A percentile compares a stretch with the other conserved stretches of the same genome.
These are phyloP conservation scores for Cryptococcus sp. DNA, from an alignment of 1,284 basidiomycete genomes.

Conservation along the genomic window DNA sequence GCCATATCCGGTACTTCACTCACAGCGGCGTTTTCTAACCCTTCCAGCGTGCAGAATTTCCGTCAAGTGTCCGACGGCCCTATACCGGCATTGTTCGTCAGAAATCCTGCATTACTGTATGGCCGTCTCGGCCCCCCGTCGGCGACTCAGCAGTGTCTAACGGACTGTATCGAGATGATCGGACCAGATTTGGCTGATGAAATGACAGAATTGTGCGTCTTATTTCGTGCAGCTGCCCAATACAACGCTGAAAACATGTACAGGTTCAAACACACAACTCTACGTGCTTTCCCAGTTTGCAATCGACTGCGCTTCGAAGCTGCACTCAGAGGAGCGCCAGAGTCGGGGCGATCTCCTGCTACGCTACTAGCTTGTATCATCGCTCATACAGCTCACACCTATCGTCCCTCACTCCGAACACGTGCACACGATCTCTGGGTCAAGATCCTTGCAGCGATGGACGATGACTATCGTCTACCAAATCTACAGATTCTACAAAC, in stretches of 20 bases:
- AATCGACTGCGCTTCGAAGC: slow-evolving; percentile 11
- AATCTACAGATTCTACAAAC: background rate
- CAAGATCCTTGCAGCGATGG: background rate
- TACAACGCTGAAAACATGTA: too few species aligned
- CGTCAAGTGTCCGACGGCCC: slow-evolving; percentile 8
- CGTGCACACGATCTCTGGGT: slow-evolving; percentile 3
- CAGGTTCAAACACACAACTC: slow-evolving; percentile 8
- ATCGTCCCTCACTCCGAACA: background rate
- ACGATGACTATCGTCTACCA: background rate
- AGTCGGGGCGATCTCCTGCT: slow-evolving; percentile 3
- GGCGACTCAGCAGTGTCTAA: slow-evolving; percentile 3
- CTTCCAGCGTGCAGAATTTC: slow-evolving; percentile 1
- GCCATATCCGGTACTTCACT: slow-evolving; percentile 1
- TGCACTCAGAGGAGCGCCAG: slow-evolving; percentile 4
- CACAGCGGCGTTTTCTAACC: slow-evolving; percentile 2
- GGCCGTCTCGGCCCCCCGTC: slow-evolving; percentile 3
- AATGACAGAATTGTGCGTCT: too few species aligned
- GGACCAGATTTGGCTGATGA: background rate
- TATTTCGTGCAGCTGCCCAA: background rate
- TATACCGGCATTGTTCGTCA: slow-evolving; percentile 6
- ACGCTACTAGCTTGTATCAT: slow-evolving; percentile 6
- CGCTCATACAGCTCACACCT: slow-evolving; percentile 5
- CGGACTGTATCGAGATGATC: slow-evolving; percentile 1
- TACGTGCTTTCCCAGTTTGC: slow-evolving; percentile 6
- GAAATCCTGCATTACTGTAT: slow-evolving; percentile 11